Conservation (phyloP, 192 early-diverging fungal genomes). For the Thamnidium elegans region DNA sequence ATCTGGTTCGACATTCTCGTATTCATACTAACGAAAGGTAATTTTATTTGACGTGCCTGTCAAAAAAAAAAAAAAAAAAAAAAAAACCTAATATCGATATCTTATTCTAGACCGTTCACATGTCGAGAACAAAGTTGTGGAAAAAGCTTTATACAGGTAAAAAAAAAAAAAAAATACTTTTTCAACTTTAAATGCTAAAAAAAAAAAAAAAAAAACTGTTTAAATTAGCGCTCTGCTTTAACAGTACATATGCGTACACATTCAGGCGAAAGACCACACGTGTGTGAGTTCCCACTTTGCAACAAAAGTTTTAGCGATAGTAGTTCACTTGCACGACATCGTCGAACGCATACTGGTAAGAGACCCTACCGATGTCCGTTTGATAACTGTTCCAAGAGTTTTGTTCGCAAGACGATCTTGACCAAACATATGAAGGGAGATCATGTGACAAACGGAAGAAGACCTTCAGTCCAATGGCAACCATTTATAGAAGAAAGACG, state of each 20-base stretch:
- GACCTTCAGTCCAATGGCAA: constrained; percentile 31
- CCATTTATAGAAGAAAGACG: constrained; percentile 38
- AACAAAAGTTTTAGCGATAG: constrained; percentile 75
- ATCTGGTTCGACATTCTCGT: constrained; percentile 72
- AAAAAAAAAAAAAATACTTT: constrained; percentile 53
- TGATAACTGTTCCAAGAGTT: constrained; percentile 37
- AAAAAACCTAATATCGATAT: not conserved
- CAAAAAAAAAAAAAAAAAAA: too few relatives aligned
- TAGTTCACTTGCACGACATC: constrained; percentile 68
- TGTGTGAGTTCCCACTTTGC: constrained; percentile 65
- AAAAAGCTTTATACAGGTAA: constrained; percentile 75
- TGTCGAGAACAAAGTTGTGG: constrained; percentile 64
- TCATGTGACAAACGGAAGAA: constrained; percentile 25
- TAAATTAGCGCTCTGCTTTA: constrained; percentile 66
- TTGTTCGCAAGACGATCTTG: constrained; percentile 53
- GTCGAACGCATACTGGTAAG: constrained; percentile 40
- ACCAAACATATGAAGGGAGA: constrained; percentile 46
- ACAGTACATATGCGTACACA: constrained; percentile 77
- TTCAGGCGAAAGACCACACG: constrained; percentile 69
- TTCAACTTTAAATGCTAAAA: constrained; percentile 11
- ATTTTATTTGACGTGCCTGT: not conserved
- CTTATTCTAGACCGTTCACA: constrained; percentile 54
- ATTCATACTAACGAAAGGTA: constrained; percentile 82
- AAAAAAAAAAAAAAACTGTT: not conserved
- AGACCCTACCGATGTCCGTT: constrained; percentile 40